Conservation (phyloP, 2,329 filamentous ascomycete species). For the Fusarium newnesense region DNA sequence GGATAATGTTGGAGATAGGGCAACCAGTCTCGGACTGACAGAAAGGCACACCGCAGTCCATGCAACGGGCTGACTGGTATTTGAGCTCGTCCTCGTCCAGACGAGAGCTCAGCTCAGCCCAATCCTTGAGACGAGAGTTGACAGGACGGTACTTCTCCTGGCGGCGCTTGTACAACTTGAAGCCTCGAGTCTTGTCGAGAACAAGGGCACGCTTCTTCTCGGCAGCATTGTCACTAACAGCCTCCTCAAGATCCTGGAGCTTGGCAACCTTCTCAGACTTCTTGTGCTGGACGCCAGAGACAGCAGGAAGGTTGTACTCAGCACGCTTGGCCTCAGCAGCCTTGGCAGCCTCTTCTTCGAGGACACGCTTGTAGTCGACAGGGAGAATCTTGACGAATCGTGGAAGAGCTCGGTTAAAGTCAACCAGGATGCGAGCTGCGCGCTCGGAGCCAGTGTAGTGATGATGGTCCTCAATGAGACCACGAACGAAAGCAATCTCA, state of each 20-base stretch:
- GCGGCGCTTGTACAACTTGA: conserved; percentile 96
- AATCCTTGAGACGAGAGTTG: conserved; percentile 88
- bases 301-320: conserved; percentile 81
- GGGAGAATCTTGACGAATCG: conserved; percentile 95
- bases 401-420: conserved; percentile 90
- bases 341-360: conserved; percentile 86
- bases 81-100: conserved; percentile 95
- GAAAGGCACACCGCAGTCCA: conserved; percentile 99
- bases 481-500: conserved; percentile 90
- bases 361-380: conserved; percentile 94
- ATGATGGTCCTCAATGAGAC: conserved; percentile 95
- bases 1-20: conserved; percentile 97
- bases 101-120: conserved; percentile 88
- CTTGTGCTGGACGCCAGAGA: conserved; percentile 71
- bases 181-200: conserved; percentile 96
- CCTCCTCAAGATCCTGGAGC: conserved; percentile 89
- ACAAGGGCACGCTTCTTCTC: conserved; percentile 93
- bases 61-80: conserved; percentile 95
- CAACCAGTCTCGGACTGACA: conserved; percentile 97
- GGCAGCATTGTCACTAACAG: conserved; percentile 81
- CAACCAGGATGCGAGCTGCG: conserved; percentile 90
- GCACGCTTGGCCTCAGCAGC: conserved; percentile 85
- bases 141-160: conserved; percentile 92
- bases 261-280: conserved; percentile 76
- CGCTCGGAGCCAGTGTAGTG: conserved; percentile 98